Conservation (phyloP, 169 alveolate species). For the Cryptosporidium tyzzeri region DNA sequence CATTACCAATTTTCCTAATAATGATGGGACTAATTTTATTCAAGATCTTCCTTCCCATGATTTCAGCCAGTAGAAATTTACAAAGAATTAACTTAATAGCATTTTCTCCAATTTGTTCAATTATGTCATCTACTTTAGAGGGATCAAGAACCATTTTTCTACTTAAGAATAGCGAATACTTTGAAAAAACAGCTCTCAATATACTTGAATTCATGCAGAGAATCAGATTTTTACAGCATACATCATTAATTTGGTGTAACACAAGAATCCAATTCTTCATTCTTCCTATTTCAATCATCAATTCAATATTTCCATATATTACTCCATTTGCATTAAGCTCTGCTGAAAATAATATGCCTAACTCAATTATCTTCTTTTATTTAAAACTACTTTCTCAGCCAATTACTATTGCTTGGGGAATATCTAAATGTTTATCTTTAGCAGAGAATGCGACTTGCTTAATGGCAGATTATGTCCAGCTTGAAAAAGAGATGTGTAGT, state of each 20-base stretch:
- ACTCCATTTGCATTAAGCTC: conserved; percentile 17
- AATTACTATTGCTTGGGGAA: conserved; percentile 64
- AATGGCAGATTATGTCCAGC: conserved; percentile 53
- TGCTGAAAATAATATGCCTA: background rate
- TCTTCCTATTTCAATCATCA: conserved; percentile 53
- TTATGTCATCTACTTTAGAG: conserved; percentile 68
- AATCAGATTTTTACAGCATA: conserved; percentile 55
- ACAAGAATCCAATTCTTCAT: conserved; percentile 64
- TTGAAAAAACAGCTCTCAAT: conserved; percentile 32
- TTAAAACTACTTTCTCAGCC: conserved; percentile 51
- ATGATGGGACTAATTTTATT: conserved; percentile 9
- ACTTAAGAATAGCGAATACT: conserved; percentile 37
- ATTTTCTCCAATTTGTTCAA: conserved; percentile 67
- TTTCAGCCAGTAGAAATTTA: conserved; percentile 49
- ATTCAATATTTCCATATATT: conserved; percentile 34
- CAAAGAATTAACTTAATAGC: conserved; percentile 69
- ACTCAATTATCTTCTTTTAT: background rate
- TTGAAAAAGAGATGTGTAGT: conserved; percentile 73
- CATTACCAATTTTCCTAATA: conserved; percentile 36
- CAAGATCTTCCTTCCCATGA: conserved; percentile 41
- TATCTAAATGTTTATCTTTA: conserved; percentile 60
- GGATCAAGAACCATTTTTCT: conserved; percentile 64
- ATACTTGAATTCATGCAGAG: conserved; percentile 67
- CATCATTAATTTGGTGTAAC: conserved; percentile 65
- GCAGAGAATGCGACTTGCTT: conserved; percentile 67